Conservation (phyloP, 768 basidiomycete species). For the Asterophora lycoperdoides region DNA sequence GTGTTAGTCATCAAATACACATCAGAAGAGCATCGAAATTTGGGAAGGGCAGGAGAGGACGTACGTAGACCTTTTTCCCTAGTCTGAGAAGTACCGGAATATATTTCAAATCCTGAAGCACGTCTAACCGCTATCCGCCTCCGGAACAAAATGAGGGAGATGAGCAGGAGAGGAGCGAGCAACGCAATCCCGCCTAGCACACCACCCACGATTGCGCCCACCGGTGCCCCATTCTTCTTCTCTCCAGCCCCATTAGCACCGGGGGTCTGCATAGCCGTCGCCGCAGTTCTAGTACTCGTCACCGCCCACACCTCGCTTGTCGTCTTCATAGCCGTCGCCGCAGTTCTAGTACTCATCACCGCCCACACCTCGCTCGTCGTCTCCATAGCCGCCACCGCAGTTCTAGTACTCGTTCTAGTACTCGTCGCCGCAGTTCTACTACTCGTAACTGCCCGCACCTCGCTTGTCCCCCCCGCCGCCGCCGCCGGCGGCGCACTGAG, state of each 20-base stretch:
- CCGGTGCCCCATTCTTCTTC: not conserved
- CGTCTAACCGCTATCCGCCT: not conserved
- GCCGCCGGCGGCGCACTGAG: not conserved
- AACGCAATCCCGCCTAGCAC: not conserved
- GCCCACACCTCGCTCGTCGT: not conserved
- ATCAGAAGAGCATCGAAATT: too few relatives aligned
- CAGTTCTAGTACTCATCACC: not conserved
- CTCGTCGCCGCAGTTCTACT: not conserved
- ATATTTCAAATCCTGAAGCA: too few relatives aligned
- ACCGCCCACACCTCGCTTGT: too few relatives aligned
- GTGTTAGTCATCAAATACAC: too few relatives aligned
- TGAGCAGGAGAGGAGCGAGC: not conserved
- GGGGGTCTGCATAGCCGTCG: not conserved
- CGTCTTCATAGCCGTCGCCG: not conserved
- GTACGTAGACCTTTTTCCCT: too few relatives aligned
- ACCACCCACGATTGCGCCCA: constrained; percentile 11
- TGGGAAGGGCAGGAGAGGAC: too few relatives aligned
- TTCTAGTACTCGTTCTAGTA: not conserved
- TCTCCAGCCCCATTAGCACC: not conserved
- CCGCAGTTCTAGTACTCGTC: not conserved
- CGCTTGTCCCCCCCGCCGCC: not conserved
- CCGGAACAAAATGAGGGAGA: not conserved
- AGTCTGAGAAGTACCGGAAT: too few relatives aligned
- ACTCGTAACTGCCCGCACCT: not conserved
- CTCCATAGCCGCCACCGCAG: not conserved